Evolutionary conservation across 495 filamentous ascomycete genomes (phyloP).

Genomic region (Letharia columbiana): DNA sequence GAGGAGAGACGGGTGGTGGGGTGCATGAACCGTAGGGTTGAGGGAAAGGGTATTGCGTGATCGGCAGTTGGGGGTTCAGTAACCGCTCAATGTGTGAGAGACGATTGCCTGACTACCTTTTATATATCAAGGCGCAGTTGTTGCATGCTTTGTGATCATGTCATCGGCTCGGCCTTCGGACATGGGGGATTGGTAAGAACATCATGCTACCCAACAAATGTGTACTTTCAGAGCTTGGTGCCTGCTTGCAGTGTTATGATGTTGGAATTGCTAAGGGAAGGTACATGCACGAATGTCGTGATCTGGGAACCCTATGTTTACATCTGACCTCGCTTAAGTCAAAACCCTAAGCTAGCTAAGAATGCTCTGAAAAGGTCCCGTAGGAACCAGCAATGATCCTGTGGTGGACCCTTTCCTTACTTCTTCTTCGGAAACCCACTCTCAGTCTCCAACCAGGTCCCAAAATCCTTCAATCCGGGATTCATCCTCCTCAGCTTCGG

Average conservation of each 20-base stretch:
- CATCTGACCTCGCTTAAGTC: neutral
- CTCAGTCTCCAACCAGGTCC: constrained; percentile 51
- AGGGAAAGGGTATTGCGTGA: neutral
- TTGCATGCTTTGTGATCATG: neutral
- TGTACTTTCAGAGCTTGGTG: neutral
- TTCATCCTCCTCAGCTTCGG: constrained; percentile 40
- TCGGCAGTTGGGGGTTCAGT: constrained; percentile 8
- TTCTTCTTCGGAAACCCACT: constrained; percentile 34
- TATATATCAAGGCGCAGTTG: neutral
- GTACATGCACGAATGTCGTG: neutral
- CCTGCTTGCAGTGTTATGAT: neutral
- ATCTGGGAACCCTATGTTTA: neutral
- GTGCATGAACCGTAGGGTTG: constrained; percentile 15
- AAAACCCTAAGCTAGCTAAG: neutral
- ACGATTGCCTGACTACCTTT: neutral
- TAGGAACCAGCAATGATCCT: neutral
- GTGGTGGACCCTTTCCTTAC: neutral
- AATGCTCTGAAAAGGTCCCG: neutral
- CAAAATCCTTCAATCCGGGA: constrained; percentile 49
- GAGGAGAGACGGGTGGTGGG: constrained; percentile 20
- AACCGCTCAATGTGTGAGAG: neutral
- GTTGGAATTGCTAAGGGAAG: neutral
- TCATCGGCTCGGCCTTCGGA: constrained; percentile 13
- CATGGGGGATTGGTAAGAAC: constrained; percentile 9
- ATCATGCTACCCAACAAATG: neutral